Evolutionary conservation across 23 red algal species (phyloP), one percentile per base, ranked within the genome.

Genomic region (Gracilaria gracilis): DNA sequence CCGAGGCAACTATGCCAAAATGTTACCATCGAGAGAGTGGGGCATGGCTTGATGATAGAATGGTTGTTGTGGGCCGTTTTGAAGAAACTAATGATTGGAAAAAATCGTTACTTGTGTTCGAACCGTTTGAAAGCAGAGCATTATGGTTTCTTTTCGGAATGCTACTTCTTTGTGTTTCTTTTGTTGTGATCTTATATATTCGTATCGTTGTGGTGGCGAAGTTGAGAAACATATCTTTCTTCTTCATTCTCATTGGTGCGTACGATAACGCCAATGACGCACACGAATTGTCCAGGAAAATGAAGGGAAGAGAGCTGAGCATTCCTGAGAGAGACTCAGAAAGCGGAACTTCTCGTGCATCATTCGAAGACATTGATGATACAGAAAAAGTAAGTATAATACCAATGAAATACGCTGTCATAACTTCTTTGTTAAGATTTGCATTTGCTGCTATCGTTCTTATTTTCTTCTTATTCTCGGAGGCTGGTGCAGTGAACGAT

Each of bases 11-110:
- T 8, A 35, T 32, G 0, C 29, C 37, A 37, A 44, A 84, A 38
- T 84, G 81, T 61, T 15, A 13, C 9, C 81, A 84, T 58, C 32
- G 40, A 24, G 53, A 55, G 58, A 64, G 53, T 61, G 81, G 53
- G 16, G 27, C 81, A 29, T 84, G 55, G 53, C 54, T 84, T 25
- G 81, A 84, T 39, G 61, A 67, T 27, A 46, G 19, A 0, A 67
- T 84, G 7, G 81, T 84, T 19, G 62, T 84, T n/a, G 59, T 84
- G 16, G 81, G 81, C 32, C 17, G 6, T 34, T 33, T 35, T 33
- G 11, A 32, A 33, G 62, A 67, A 33, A 6, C 1, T 34, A 1
- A 9, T 21, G 20, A 36, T 13, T 29, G 7, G 9, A 21, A 36
- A 13, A 33, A 14, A 29, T 9, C 62, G 9, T 67, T 67, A 29